Conservation (phyloP, 148 eudicot genomes). For the Linanthus parryae region DNA sequence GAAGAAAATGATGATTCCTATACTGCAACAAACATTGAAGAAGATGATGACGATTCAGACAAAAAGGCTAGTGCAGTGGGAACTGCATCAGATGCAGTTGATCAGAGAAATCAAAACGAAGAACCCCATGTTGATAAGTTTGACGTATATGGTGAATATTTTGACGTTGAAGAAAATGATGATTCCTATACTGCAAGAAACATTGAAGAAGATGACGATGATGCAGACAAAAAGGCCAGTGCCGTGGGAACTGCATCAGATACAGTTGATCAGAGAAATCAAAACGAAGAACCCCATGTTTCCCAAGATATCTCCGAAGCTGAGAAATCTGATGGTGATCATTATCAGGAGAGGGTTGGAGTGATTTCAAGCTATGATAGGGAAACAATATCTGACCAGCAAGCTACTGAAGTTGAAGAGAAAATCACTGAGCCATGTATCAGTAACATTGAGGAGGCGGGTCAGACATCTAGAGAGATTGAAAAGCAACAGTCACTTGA, state of each 20-base stretch:
- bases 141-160: slow-evolving; percentile 12
- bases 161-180: slow-evolving; percentile 7
- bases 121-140: no score
- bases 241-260: slow-evolving; percentile 5
- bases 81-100: not conserved
- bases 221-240: slow-evolving; percentile 11
- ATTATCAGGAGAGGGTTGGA: slow-evolving; percentile 8
- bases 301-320: slow-evolving; percentile 8
- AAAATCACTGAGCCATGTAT: slow-evolving; percentile 6
- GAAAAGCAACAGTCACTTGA: not conserved
- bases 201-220: slow-evolving; percentile 4
- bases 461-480: not conserved
- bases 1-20: not conserved
- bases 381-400: not conserved
- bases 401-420: slow-evolving; percentile 4
- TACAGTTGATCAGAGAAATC: not conserved
- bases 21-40: slow-evolving; percentile 3
- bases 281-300: slow-evolving; percentile 11
- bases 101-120: no score
- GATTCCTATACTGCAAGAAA: not conserved
- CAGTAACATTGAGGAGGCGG: slow-evolving; percentile 2
- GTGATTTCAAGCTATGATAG: not conserved
- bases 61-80: slow-evolving; percentile 11
- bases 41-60: slow-evolving; percentile 15
- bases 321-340: slow-evolving; percentile 6